Evolutionary conservation across 1,284 basidiomycete species (phyloP), one percentile per base, ranked within the genome.

Genomic region (Anthracocystis setariae): DNA sequence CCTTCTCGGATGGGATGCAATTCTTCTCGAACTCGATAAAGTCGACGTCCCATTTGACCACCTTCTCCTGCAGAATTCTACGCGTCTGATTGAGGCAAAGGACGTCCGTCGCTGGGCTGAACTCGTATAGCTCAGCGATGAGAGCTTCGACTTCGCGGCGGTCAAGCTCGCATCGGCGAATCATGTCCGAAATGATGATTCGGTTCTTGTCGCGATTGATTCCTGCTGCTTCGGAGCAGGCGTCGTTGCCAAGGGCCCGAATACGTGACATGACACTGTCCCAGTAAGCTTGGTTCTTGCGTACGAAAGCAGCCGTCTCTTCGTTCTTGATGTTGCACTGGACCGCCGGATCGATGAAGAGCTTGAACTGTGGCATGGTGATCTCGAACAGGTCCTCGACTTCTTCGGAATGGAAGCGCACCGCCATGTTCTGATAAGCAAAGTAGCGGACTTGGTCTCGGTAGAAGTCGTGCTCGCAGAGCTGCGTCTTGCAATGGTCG

Each of bases 401-500:
- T 1, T 89, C 87, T 76, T 97, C 93, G 13, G 93, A 88, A 79
- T 94, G 92, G 80, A 98, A 94, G 15, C 92, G 90, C 27, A 98
- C 89, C 3, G 93, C 93, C 57, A 87, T 81, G 64, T 86, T 85
- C 38, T 84, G 83, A 55, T 87, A 88, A 17, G 92, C 91, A 83
- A 98, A 97, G 84, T 93, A 98, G 40, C 96, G 90, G 62, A 94
- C 89, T 77, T 98, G 94, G 78, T 97, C 90, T 64, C 90, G 88
- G 82, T 94, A 96, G 55, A 94, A 92, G 80, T 98, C 96, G 84
- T 99, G 96, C 52, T 90, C 87, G 82, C 96, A 99, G 3, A 65
- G 90, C 89, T 64, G 90, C 89, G 43, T 90, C 86, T 77, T 89
- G 88, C 71, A 92, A 90, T 74, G 92, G 89, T 42, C 90, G 61